Evolutionary conservation across 2,329 filamentous ascomycete genomes (phyloP).

Genomic region (Rachicladosporium sp.): DNA sequence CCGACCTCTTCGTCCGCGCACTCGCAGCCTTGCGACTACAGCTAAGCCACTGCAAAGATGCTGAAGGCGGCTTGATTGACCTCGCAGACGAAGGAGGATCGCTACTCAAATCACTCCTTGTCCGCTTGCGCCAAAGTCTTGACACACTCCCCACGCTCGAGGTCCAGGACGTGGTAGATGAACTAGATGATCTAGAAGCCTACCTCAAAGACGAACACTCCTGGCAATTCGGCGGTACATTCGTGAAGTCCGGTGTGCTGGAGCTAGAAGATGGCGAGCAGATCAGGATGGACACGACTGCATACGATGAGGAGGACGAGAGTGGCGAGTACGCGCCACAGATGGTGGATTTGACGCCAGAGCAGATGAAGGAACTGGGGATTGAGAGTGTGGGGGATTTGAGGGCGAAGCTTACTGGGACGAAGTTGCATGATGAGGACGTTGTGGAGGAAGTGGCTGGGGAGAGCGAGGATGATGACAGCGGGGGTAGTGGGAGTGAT

Average conservation of each 20-base stretch:
- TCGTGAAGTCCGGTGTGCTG: slow-evolving; percentile 45
- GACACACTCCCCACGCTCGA: slow-evolving; percentile 32
- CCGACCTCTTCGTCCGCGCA: slow-evolving; percentile 40
- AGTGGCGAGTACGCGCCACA: slow-evolving; percentile 52
- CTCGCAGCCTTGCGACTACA: slow-evolving; percentile 40
- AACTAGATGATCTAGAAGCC: slow-evolving; percentile 43
- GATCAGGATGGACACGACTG: slow-evolving; percentile 42
- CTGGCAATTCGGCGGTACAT: slow-evolving; percentile 45
- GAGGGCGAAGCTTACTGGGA: slow-evolving; percentile 10
- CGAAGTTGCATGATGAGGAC: slow-evolving; percentile 7
- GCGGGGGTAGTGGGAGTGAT: slow-evolving; percentile 14
- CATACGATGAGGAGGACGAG: slow-evolving; percentile 47
- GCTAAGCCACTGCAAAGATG: slow-evolving; percentile 43
- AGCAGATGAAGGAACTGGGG: slow-evolving; percentile 28
- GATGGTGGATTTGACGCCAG: slow-evolving; percentile 42
- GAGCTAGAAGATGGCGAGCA: slow-evolving; percentile 53
- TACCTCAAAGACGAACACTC: slow-evolving; percentile 43
- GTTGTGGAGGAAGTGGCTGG: slow-evolving; percentile 6
- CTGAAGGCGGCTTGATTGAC: slow-evolving; percentile 50
- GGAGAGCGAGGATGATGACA: background rate
- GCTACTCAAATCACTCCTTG: slow-evolving; percentile 41
- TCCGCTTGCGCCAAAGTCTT: slow-evolving; percentile 39
- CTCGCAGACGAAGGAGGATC: slow-evolving; percentile 38
- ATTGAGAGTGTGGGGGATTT: slow-evolving; percentile 15
- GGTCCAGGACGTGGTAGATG: slow-evolving; percentile 34